Conservation (phyloP, 352 stramenopile species). For the Thraustochytrium sp. region DNA sequence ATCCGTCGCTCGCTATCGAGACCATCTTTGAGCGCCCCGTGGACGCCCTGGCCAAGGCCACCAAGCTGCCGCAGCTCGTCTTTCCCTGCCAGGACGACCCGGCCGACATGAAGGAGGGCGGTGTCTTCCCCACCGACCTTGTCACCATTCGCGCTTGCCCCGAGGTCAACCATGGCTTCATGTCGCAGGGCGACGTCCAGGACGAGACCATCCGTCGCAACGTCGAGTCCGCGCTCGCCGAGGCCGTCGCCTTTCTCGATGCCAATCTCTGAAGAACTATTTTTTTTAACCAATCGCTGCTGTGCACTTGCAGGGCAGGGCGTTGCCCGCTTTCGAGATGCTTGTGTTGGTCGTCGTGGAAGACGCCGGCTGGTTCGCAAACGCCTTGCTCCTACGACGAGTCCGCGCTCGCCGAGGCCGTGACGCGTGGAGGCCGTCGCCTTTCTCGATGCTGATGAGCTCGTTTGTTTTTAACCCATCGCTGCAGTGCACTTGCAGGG, state of each 20-base stretch:
- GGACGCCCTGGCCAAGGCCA: neutral
- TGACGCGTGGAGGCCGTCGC: too few relatives aligned
- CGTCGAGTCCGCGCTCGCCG: neutral
- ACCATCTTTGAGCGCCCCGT: neutral
- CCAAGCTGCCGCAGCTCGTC: slow-evolving; percentile 19
- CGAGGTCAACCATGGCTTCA: slow-evolving; percentile 19
- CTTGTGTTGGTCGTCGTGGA: too few relatives aligned
- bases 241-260: neutral
- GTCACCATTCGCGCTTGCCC: neutral
- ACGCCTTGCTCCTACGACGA: too few relatives aligned
- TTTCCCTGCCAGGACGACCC: slow-evolving; percentile 15
- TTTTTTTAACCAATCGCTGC: too few relatives aligned
- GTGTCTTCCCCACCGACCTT: neutral
- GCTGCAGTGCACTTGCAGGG: too few relatives aligned
- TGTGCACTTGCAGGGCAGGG: too few relatives aligned
- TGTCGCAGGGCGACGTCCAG: slow-evolving; percentile 8
- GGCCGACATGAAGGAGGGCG: neutral
- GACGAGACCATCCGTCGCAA: neutral
- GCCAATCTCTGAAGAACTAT: too few relatives aligned
- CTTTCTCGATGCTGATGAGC: too few relatives aligned
- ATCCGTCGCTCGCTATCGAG: slow-evolving; percentile 17
- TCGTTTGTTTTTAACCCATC: too few relatives aligned
- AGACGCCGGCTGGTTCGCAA: too few relatives aligned
- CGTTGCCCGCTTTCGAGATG: too few relatives aligned
- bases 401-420: too few relatives aligned